Evolutionary conservation across 495 filamentous ascomycete genomes (phyloP).

Genomic region (Neurospora tetraspora): DNA sequence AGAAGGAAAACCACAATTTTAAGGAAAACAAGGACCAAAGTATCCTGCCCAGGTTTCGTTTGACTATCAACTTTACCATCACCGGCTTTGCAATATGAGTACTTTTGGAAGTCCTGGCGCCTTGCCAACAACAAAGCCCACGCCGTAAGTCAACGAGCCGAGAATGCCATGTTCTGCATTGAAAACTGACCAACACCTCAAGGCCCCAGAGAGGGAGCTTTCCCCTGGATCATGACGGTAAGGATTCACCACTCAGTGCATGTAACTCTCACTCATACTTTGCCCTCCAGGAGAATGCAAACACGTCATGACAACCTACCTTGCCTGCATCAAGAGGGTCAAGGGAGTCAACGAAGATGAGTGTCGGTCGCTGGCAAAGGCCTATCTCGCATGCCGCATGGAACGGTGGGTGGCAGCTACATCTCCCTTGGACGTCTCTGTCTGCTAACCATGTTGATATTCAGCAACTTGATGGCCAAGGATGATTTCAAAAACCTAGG

Average conservation of each 20-base stretch:
- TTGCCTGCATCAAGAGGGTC: slow-evolving; percentile 71
- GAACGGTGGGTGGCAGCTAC: slow-evolving; percentile 56
- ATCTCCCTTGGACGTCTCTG: neutral
- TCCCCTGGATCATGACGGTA: slow-evolving; percentile 91
- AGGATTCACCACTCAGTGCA: slow-evolving; percentile 8
- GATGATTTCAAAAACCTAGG: slow-evolving; percentile 92
- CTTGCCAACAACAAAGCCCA: slow-evolving; percentile 61
- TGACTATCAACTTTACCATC: neutral
- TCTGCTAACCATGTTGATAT: neutral
- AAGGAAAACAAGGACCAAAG: neutral
- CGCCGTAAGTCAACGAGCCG: slow-evolving; percentile 51
- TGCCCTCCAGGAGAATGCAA: slow-evolving; percentile 74
- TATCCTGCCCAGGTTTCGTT: neutral
- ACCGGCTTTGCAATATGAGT: slow-evolving; percentile 30
- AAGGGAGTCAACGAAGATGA: slow-evolving; percentile 76
- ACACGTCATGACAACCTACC: slow-evolving; percentile 68
- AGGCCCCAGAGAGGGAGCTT: slow-evolving; percentile 94
- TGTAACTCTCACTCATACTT: slow-evolving; percentile 3
- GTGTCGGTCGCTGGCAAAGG: slow-evolving; percentile 76
- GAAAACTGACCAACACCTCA: neutral
- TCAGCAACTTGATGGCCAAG: slow-evolving; percentile 86
- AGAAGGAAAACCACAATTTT: neutral
- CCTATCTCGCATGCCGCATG: slow-evolving; percentile 87
- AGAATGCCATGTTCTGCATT: neutral
- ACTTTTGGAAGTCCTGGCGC: slow-evolving; percentile 73